Evolutionary conservation across 345 rosid genomes (phyloP).

Genomic region (Conringia planisiliqua): DNA sequence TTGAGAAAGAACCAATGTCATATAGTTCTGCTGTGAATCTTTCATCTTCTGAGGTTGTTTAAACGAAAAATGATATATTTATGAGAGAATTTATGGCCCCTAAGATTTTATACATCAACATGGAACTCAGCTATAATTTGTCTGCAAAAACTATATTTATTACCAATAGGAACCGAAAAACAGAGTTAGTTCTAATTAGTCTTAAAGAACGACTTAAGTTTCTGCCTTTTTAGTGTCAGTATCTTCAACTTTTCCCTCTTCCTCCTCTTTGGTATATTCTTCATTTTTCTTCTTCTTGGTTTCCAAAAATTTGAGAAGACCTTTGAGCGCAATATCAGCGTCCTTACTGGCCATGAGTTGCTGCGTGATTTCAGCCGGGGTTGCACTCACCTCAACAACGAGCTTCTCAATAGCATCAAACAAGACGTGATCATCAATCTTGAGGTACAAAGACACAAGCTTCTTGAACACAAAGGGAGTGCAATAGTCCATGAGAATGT

Average conservation of each 20-base stretch:
- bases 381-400: background rate
- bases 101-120: background rate
- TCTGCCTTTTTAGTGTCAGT: slow-evolving; percentile 9
- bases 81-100: background rate
- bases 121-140: background rate
- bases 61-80: background rate
- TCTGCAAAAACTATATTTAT: background rate
- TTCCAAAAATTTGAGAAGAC: background rate
- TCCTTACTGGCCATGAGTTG: slow-evolving; percentile 23
- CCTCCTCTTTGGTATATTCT: slow-evolving; percentile 6
- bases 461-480: slow-evolving; percentile 22
- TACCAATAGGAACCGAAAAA: background rate
- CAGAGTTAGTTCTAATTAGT: background rate
- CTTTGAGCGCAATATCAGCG: slow-evolving; percentile 1
- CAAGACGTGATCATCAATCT: slow-evolving; percentile 1
- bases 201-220: background rate
- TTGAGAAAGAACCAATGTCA: background rate
- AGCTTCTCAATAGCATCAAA: slow-evolving; percentile 23
- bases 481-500: slow-evolving; percentile 23
- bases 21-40: background rate
- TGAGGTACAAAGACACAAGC: slow-evolving; percentile 26
- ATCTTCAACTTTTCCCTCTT: background rate
- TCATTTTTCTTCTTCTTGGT: slow-evolving; percentile 17
- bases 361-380: slow-evolving; percentile 24
- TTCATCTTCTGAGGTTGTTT: background rate